phyloP scores from a whole-genome alignment of 352 stramenopile species.

The Aphanomyces stellatus region DNA sequence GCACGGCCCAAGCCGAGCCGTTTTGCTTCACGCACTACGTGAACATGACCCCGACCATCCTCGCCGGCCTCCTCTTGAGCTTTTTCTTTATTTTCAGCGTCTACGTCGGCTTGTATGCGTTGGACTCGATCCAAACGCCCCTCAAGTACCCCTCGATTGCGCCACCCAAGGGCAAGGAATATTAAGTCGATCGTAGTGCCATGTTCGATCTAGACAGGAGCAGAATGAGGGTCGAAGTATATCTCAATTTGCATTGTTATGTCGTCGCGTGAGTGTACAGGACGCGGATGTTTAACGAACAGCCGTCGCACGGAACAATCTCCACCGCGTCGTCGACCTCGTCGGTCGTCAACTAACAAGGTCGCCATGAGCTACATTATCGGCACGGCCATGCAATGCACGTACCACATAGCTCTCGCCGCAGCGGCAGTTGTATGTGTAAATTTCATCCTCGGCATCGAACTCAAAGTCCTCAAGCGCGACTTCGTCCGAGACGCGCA shows the following conservation, averaged over 20 bases:
- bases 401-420: slow-evolving; percentile 45
- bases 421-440: slow-evolving; percentile 55
- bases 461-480: slow-evolving; percentile 34
- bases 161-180: slow-evolving; percentile 75
- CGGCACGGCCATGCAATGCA: too few relatives aligned
- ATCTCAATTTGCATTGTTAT: slow-evolving; percentile 17
- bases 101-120: slow-evolving; percentile 56
- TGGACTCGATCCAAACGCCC: slow-evolving; percentile 73
- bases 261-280: slow-evolving; percentile 23
- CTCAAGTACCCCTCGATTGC: slow-evolving; percentile 57
- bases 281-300: slow-evolving; percentile 73
- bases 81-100: slow-evolving; percentile 75
- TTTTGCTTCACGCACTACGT: slow-evolving; percentile 85
- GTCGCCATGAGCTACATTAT: too few relatives aligned
- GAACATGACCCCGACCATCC: slow-evolving; percentile 68
- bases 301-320: slow-evolving; percentile 67
- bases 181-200: slow-evolving; percentile 28
- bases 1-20: slow-evolving; percentile 41
- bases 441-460: slow-evolving; percentile 41
- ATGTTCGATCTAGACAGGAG: not conserved
- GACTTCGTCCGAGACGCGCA: slow-evolving; percentile 67
- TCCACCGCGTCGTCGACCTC: slow-evolving; percentile 57
- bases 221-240: slow-evolving; percentile 16
- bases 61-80: slow-evolving; percentile 63
- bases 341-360: slow-evolving; percentile 42